These are phyloP conservation scores for Penicillium sp. DNA, from an alignment of 2,329 filamentous ascomycete genomes.

Conservation along the genomic window DNA sequence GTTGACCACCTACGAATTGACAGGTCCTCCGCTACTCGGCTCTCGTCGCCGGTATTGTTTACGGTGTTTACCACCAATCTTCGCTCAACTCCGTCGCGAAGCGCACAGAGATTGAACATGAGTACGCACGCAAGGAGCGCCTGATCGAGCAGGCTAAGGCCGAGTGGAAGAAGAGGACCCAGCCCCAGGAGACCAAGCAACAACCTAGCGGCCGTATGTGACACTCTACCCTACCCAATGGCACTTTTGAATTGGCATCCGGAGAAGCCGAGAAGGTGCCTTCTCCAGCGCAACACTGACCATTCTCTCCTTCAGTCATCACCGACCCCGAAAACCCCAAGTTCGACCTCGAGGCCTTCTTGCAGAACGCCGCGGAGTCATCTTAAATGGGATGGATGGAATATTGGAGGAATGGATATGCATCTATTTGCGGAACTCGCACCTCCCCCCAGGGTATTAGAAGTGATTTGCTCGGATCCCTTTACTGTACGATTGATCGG, in stretches of 20 bases:
- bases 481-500: conserved; percentile 44
- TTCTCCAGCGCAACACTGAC: conserved; percentile 10
- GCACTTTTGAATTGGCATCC: conserved; percentile 1
- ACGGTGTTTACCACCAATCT: conserved; percentile 91
- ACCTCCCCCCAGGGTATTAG: conserved; percentile 34
- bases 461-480: conserved; percentile 32
- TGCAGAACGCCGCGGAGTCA: conserved; percentile 56
- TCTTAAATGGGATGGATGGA: conserved; percentile 27
- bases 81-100: conserved; percentile 69
- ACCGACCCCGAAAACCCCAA: conserved; percentile 77
- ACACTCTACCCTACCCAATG: neutral
- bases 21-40: conserved; percentile 97
- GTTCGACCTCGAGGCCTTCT: conserved; percentile 86
- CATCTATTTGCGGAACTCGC: conserved; percentile 31
- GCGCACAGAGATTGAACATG: conserved; percentile 65
- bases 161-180: conserved; percentile 76
- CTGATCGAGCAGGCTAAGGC: conserved; percentile 91
- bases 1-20: conserved; percentile 20
- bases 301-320: conserved; percentile 50
- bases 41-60: conserved; percentile 85
- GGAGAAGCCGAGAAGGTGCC: conserved; percentile 4
- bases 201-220: conserved; percentile 36
- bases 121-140: conserved; percentile 85
- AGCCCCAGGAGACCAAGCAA: conserved; percentile 45
- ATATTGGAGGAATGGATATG: conserved; percentile 30